Evolutionary conservation across 495 filamentous ascomycete genomes (phyloP).

Genomic region (Tuber calosporum): DNA sequence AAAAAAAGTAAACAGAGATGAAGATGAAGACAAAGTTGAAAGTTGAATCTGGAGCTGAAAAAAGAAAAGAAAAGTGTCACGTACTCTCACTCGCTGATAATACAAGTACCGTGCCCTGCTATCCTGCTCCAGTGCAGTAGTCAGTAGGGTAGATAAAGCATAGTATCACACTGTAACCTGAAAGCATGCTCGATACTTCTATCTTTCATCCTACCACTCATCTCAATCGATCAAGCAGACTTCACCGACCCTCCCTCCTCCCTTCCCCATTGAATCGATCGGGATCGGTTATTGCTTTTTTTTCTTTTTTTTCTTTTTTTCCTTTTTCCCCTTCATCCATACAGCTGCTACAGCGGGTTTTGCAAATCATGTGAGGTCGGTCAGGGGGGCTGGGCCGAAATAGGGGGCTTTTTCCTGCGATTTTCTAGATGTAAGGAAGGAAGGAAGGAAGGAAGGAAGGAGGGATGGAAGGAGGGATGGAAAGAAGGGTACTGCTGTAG

Average conservation of each 20-base stretch:
- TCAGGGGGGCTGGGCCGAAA: not conserved
- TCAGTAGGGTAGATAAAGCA: too few species aligned
- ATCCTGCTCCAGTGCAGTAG: not conserved
- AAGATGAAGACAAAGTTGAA: too few species aligned
- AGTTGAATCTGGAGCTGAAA: not conserved
- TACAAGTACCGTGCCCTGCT: not conserved
- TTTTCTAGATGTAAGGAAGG: not conserved
- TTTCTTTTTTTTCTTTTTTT: not conserved
- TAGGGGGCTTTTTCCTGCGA: not conserved
- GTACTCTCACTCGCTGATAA: not conserved
- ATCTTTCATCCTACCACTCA: not conserved
- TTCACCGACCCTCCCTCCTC: not conserved
- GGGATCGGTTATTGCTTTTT: conserved; percentile 1
- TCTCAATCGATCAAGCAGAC: not conserved
- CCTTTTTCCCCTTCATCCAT: not conserved
- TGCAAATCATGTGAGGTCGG: not conserved
- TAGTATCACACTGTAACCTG: too few species aligned
- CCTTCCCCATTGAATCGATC: conserved; percentile 1
- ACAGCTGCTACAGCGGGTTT: not conserved
- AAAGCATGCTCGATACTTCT: not conserved
- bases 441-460: not conserved
- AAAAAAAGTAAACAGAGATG: not conserved
- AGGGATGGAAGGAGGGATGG: not conserved
- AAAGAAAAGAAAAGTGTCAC: not conserved
- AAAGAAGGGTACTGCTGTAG: not conserved